These are phyloP conservation scores for Pleurotus djamor DNA, from an alignment of 768 basidiomycete species.

Conservation along the genomic window DNA sequence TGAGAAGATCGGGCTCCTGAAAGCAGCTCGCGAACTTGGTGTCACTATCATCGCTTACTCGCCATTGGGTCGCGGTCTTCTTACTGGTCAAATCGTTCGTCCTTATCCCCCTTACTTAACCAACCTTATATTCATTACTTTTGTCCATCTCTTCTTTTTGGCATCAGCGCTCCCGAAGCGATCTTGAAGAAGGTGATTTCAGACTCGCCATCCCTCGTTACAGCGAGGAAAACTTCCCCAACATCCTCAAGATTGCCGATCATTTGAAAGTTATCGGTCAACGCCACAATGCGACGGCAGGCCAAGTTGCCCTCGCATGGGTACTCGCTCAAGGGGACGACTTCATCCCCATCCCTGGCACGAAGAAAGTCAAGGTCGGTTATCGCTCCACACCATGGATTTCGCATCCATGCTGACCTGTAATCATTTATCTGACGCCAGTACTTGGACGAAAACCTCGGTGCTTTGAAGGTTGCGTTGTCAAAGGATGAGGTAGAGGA, in stretches of 20 bases:
- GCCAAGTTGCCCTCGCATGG: constrained; percentile 19
- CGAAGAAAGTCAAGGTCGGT: constrained; percentile 26
- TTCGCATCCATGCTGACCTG: background rate
- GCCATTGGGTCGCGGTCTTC: background rate
- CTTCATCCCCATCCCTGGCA: constrained; percentile 34
- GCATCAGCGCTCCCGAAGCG: constrained; percentile 27
- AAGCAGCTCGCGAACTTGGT: background rate
- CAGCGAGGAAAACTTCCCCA: constrained; percentile 43
- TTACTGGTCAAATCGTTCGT: background rate
- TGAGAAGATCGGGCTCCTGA: background rate
- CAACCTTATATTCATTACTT: background rate
- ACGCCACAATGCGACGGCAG: constrained; percentile 10
- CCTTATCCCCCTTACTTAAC: background rate
- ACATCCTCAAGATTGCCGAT: constrained; percentile 28
- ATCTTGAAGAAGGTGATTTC: constrained; percentile 38
- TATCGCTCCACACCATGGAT: background rate
- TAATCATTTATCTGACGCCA: background rate
- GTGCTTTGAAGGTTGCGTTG: constrained; percentile 22
- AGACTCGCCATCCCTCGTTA: constrained; percentile 32
- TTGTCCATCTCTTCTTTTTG: constrained; percentile 8
- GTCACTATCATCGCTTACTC: background rate
- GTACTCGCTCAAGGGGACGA: constrained; percentile 31
- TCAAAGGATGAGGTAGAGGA: constrained; percentile 22
- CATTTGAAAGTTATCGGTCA: constrained; percentile 16
- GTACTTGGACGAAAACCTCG: constrained; percentile 33